Evolutionary conservation across 257 asterid species (phyloP), one percentile per base, ranked within the genome.

Genomic region (Cordia subcordata): DNA sequence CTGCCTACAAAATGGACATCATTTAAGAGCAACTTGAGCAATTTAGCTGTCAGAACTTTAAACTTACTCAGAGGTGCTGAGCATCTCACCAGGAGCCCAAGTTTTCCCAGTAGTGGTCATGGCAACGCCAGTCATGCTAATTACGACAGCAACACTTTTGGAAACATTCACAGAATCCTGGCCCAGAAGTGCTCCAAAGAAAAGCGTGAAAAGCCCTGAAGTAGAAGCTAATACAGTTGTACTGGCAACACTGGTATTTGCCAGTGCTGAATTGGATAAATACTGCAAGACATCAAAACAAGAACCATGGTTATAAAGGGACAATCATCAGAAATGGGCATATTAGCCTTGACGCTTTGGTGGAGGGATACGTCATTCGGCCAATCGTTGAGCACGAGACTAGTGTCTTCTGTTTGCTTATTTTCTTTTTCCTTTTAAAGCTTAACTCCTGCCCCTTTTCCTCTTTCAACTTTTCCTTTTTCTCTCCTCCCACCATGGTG

Each of bases 181-280:
- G 39, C 94, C 87, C 10, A 77, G 58, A 40, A 84, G 60, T 17
- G 91, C 86, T 69, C 88, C 96, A 55, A 85, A 82, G 62, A 87
- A 32, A 58, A 87, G 96, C 0, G 96, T 87, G 80, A 87, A 85
- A 65, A 87, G 84, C 63, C 85, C 91, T 5, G 96, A 81, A 17
- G 94, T 87, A 9, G 96, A 87, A 53, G 94, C 82, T 77, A 87
- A 70, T 68, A 87, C 79, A 0, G 96, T 85, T 15, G 94, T 82
- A 73, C 87, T 87, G 13, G 96, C 89, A 52, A 87, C 96, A 68
- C 96, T 87, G 13, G 96, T 87, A 55, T 85, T 81, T 0, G 92
- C 96, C 70, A 87, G 71, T 39, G 96, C 94, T 37, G 92, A 85
- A 69, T 81, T 82, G 1, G 89, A 82, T 12, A 85, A 77, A 57